These are phyloP conservation scores for Chrysosporium keratinophilum DNA, from an alignment of 2,329 filamentous ascomycete species.

Conservation along the genomic window DNA sequence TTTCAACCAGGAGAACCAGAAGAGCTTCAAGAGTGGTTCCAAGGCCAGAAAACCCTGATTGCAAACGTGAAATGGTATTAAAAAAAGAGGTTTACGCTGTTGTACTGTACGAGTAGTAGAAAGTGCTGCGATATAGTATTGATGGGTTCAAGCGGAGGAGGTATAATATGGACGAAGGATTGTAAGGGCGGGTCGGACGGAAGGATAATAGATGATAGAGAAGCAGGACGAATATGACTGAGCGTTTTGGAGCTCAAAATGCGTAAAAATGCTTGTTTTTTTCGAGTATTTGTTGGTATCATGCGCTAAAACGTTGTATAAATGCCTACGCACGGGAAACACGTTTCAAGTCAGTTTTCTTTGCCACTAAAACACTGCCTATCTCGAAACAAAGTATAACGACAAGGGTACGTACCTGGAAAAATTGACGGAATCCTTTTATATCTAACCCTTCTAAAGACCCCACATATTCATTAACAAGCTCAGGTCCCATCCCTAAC, in stretches of 20 bases:
- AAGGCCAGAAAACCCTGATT: neutral
- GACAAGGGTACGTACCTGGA: constrained; percentile 29
- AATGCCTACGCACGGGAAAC: constrained; percentile 25
- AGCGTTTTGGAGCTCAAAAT: neutral
- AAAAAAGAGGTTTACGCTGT: neutral
- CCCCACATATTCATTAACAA: constrained; percentile 39
- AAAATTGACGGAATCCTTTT: constrained; percentile 41
- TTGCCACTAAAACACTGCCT: neutral
- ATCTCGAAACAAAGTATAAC: neutral
- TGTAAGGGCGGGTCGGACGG: neutral
- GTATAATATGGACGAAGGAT: neutral
- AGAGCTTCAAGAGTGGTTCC: neutral
- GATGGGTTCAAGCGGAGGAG: too few species aligned
- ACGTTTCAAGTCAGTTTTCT: neutral
- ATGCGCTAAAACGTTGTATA: constrained; percentile 38
- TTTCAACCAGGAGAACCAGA: neutral
- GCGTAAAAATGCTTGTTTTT: neutral
- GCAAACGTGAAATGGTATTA: neutral
- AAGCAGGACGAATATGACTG: neutral
- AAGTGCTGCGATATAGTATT: neutral
- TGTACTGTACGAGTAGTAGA: neutral
- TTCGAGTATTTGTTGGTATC: constrained; percentile 18
- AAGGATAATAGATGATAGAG: neutral
- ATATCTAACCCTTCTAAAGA: constrained; percentile 37
- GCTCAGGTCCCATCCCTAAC: constrained; percentile 39